Percentiles rank a stretch among this genome's conserved stretches.
These are phyloP conservation scores for Daldinia grandis DNA, from an alignment of 495 filamentous ascomycete genomes.

Conservation along the genomic window DNA sequence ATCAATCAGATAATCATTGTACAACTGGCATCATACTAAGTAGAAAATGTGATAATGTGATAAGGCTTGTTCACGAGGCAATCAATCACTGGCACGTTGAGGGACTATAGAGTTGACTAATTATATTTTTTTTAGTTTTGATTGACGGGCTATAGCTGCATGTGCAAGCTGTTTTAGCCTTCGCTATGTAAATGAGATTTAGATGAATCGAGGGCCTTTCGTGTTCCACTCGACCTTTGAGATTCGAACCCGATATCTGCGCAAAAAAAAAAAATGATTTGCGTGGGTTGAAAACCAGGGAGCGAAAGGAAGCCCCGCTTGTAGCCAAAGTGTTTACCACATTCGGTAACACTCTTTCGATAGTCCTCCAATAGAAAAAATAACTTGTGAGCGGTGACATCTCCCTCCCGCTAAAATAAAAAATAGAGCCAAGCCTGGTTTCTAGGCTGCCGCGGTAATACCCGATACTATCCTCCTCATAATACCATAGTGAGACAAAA, in stretches of 20 bases:
- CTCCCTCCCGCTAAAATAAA: constrained; percentile 11
- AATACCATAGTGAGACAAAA: constrained; percentile 30
- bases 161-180: constrained; percentile 23
- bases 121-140: constrained; percentile 26
- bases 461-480: constrained; percentile 27
- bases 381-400: constrained; percentile 46
- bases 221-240: constrained; percentile 40
- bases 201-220: constrained; percentile 32
- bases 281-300: constrained; percentile 40
- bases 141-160: constrained; percentile 24
- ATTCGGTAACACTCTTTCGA: constrained; percentile 41
- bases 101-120: constrained; percentile 26
- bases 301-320: constrained; percentile 41
- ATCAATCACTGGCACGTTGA: not conserved
- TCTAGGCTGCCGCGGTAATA: constrained; percentile 32
- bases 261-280: not conserved
- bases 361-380: constrained; percentile 42
- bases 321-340: constrained; percentile 34
- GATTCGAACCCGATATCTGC: constrained; percentile 16
- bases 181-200: constrained; percentile 38
- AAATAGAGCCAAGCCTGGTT: constrained; percentile 19
- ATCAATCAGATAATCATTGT: constrained; percentile 17
- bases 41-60: constrained; percentile 11
- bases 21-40: not conserved
- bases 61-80: constrained; percentile 13